Evolutionary conservation across 2,329 filamentous ascomycete species (phyloP).

Genomic region (Colletotrichum plurivorum): DNA sequence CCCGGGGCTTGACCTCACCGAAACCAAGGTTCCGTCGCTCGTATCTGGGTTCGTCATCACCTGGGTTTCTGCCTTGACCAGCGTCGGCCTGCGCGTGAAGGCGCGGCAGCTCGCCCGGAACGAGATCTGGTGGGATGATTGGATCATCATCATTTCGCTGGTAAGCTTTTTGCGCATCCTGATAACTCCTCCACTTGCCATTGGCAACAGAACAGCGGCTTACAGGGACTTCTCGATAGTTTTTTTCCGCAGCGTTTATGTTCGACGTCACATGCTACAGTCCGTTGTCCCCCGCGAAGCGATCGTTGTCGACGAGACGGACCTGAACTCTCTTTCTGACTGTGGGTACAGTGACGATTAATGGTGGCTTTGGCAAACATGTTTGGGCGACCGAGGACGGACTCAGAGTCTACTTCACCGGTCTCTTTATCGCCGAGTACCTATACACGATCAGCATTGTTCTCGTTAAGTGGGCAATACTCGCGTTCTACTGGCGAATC

Average conservation of each 20-base stretch:
- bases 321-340: background rate
- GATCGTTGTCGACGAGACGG: background rate
- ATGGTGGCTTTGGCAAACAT: background rate
- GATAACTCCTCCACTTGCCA: background rate
- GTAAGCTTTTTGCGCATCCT: background rate
- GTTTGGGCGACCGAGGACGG: background rate
- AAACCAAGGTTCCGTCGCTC: background rate
- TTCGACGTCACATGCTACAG: background rate
- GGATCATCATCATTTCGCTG: background rate
- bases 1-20: background rate
- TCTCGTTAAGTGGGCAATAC: background rate
- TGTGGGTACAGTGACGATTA: background rate
- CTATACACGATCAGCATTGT: background rate
- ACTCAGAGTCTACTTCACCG: background rate
- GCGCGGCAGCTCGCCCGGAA: background rate
- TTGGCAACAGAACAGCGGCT: background rate
- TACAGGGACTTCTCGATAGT: background rate
- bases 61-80: background rate
- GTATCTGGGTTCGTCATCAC: slow-evolving; percentile 1
- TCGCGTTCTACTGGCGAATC: background rate
- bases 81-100: background rate
- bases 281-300: background rate
- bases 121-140: background rate
- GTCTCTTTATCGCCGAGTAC: background rate
- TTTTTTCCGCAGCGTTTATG: background rate